Percentiles rank a stretch among this genome's conserved stretches.
Evolutionary conservation across 441 rosid genomes (phyloP).

Genomic region (Adansonia grandidieri): DNA sequence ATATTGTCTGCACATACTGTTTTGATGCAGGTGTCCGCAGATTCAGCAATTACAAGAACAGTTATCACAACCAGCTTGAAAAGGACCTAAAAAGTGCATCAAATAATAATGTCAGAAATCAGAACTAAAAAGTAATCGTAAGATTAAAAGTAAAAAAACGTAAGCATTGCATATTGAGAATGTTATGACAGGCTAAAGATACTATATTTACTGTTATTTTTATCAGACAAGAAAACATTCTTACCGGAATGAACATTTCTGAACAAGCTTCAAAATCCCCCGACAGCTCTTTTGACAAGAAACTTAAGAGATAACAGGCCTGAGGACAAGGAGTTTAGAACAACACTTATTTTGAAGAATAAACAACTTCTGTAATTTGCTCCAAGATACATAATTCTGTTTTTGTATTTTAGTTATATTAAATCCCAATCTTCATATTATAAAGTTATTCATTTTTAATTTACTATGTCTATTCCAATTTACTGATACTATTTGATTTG

Average conservation of each 20-base stretch:
- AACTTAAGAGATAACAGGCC: constrained; percentile 92
- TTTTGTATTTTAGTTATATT: not conserved
- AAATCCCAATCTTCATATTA: not conserved
- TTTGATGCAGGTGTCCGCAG: constrained; percentile 96
- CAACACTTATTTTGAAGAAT: not conserved
- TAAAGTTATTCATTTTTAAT: constrained; percentile 5
- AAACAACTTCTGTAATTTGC: not conserved
- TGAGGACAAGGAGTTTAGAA: constrained; percentile 37
- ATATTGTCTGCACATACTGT: constrained; percentile 52
- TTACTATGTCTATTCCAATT: not conserved
- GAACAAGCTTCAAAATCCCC: constrained; percentile 95
- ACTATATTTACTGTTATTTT: not conserved
- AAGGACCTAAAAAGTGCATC: constrained; percentile 67
- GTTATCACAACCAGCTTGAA: constrained; percentile 99
- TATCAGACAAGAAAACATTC: constrained; percentile 16
- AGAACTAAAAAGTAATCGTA: not conserved
- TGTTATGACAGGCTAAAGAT: constrained; percentile 27
- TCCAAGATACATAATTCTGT: not conserved
- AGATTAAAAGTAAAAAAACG: not conserved
- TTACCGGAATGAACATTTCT: constrained; percentile 86
- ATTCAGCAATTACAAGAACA: constrained; percentile 94
- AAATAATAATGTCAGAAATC: not conserved
- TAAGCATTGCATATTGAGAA: constrained; percentile 10
- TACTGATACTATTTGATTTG: not conserved
- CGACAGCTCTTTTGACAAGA: constrained; percentile 89